phyloP scores from a whole-genome alignment of 371 early-diverging fungal genomes.

The Syncephalastrum sp. region DNA sequence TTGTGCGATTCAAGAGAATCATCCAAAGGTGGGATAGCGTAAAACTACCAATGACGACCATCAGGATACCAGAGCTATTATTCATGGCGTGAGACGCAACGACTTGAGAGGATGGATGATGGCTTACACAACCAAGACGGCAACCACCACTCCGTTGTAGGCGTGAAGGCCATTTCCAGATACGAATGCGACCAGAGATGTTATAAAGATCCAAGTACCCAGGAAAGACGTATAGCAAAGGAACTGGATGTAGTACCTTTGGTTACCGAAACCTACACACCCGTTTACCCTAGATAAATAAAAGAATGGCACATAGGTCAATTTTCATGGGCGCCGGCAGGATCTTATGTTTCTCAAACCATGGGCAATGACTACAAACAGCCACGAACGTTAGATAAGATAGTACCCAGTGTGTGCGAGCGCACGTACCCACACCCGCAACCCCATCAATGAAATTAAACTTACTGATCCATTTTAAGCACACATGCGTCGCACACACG shows the following conservation, averaged over 20 bases:
- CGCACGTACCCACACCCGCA: not conserved
- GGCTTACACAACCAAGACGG: conserved; percentile 30
- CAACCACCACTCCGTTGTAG: conserved; percentile 26
- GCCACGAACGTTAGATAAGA: not conserved
- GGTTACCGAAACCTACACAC: conserved; percentile 54
- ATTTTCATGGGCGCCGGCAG: not conserved
- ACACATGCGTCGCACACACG: conserved; percentile 61
- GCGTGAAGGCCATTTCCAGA: conserved; percentile 19
- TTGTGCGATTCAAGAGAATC: conserved; percentile 46
- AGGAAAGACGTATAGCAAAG: conserved; percentile 40
- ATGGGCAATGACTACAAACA: conserved; percentile 55
- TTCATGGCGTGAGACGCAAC: not conserved
- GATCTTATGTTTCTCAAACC: conserved; percentile 21
- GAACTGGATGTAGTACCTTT: conserved; percentile 54
- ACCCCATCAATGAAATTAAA: not conserved
- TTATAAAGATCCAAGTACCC: conserved; percentile 29
- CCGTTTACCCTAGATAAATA: conserved; percentile 44
- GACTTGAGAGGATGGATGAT: not conserved
- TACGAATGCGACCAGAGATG: conserved; percentile 32
- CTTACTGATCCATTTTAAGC: conserved; percentile 64
- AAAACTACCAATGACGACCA: conserved; percentile 34
- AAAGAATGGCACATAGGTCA: not conserved
- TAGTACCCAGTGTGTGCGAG: not conserved
- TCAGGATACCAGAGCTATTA: conserved; percentile 24
- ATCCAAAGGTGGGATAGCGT: conserved; percentile 47